Conservation (phyloP, 306 rosid species). For the Trifolium pratense region DNA sequence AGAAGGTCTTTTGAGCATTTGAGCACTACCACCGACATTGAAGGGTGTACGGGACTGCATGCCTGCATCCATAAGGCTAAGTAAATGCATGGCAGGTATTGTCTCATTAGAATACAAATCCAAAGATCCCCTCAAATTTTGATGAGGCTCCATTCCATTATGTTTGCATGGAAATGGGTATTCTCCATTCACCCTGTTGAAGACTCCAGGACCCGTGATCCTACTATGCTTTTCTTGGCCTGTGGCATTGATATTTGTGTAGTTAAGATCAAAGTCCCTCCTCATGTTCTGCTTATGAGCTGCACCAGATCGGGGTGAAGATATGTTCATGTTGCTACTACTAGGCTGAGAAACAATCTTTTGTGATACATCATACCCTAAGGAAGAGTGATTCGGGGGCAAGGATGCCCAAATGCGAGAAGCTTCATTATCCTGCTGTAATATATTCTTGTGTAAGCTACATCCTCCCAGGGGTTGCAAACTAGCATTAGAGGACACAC, state of each 20-base stretch:
- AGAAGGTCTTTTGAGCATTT: constrained; percentile 62
- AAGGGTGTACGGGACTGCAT: constrained; percentile 70
- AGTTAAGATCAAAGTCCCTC: constrained; percentile 60
- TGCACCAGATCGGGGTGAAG: constrained; percentile 50
- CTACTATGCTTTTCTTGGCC: constrained; percentile 60
- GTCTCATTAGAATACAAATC: constrained; percentile 89
- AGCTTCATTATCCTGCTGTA: constrained; percentile 61
- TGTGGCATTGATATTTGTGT: constrained; percentile 54
- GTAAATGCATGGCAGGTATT: constrained; percentile 98
- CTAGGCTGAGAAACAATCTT: constrained; percentile 63
- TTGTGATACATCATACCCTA: constrained; percentile 54
- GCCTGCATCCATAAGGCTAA: constrained; percentile 96
- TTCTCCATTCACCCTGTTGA: constrained; percentile 65
- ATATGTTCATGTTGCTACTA: constrained; percentile 44
- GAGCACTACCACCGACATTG: constrained; percentile 56
- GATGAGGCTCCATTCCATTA: constrained; percentile 62
- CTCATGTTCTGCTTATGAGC: constrained; percentile 56
- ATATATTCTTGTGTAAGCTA: constrained; percentile 56
- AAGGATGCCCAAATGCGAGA: constrained; percentile 68
- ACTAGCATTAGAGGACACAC: constrained; percentile 52
- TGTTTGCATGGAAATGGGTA: constrained; percentile 56
- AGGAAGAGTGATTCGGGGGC: constrained; percentile 52
- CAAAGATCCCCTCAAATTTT: constrained; percentile 60
- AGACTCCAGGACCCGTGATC: constrained; percentile 54
- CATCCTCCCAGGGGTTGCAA: constrained; percentile 63